Percentiles rank a stretch among this genome's conserved stretches.
These are phyloP conservation scores for Vanderwaltozyma tropicalis DNA, from an alignment of 805 yeast genomes.

Conservation along the genomic window DNA sequence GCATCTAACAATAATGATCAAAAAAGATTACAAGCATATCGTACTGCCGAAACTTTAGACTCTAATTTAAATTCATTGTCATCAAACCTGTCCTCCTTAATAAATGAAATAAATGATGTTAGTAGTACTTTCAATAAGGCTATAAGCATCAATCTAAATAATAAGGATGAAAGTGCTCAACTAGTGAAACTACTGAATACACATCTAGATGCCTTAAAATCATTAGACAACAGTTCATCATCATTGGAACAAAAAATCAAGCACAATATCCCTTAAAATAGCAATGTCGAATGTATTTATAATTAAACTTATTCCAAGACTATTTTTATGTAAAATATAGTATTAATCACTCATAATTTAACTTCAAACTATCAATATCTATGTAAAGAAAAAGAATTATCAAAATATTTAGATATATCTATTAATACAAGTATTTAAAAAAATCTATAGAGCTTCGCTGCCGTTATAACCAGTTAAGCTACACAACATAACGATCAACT, in stretches of 20 bases:
- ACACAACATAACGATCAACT: conserved; percentile 43
- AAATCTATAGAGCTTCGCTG: too few species aligned
- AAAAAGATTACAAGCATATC: conserved; percentile 82
- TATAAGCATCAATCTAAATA: conserved; percentile 27
- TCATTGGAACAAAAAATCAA: conserved; percentile 58
- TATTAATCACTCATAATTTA: too few species aligned
- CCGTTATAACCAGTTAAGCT: conserved; percentile 36
- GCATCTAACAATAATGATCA: conserved; percentile 45
- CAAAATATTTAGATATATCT: not conserved
- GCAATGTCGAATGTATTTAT: not conserved
- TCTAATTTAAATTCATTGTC: conserved; percentile 73
- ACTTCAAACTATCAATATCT: too few species aligned
- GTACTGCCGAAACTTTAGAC: conserved; percentile 74
- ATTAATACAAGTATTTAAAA: too few species aligned
- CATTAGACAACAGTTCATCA: conserved; percentile 68
- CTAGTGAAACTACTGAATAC: conserved; percentile 74
- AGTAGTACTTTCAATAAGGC: conserved; percentile 70
- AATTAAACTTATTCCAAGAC: not conserved
- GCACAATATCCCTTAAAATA: too few species aligned
- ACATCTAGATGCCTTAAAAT: conserved; percentile 81
- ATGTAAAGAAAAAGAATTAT: not conserved
- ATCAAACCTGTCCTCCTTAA: conserved; percentile 60
- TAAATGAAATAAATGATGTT: conserved; percentile 73
- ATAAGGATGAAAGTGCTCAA: conserved; percentile 40
- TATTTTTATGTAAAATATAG: too few species aligned